These are phyloP conservation scores for Myrica gale DNA, from an alignment of 306 rosid species.

Conservation along the genomic window DNA sequence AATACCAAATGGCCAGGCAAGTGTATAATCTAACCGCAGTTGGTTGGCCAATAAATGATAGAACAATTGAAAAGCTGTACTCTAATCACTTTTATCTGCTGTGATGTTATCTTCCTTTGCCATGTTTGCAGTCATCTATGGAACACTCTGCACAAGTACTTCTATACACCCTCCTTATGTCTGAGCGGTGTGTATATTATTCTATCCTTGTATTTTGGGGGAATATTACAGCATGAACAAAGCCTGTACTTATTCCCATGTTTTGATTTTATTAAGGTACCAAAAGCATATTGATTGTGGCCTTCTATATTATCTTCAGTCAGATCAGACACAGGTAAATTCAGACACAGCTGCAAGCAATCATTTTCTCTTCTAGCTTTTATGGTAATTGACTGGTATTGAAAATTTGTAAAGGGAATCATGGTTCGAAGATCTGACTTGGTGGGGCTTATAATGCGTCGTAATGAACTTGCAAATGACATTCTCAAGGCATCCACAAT, in stretches of 20 bases:
- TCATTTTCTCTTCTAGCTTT: conserved; percentile 21
- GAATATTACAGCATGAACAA: background rate
- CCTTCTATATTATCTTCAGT: conserved; percentile 82
- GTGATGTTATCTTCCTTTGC: conserved; percentile 20
- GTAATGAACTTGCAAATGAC: conserved; percentile 87
- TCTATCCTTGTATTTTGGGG: background rate
- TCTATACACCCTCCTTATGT: conserved; percentile 84
- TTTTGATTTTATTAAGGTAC: conserved; percentile 50
- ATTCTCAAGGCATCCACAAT: conserved; percentile 65
- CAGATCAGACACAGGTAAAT: conserved; percentile 76
- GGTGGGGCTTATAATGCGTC: conserved; percentile 82
- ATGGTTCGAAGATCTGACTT: conserved; percentile 76
- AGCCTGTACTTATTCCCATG: conserved; percentile 14
- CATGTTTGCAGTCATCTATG: conserved; percentile 61
- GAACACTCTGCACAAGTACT: conserved; percentile 94
- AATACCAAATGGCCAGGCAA: conserved; percentile 68
- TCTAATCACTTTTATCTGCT: conserved; percentile 5
- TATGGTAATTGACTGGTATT: conserved; percentile 20
- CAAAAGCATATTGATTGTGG: conserved; percentile 70
- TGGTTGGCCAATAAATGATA: conserved; percentile 10
- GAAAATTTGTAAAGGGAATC: conserved; percentile 55
- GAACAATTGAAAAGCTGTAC: conserved; percentile 10
- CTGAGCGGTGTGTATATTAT: conserved; percentile 63
- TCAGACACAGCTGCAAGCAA: background rate
- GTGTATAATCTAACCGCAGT: conserved; percentile 28